A percentile compares a stretch with the other conserved stretches of the same genome.
phyloP scores from a whole-genome alignment of 2,329 filamentous ascomycete species.

The Emergomyces africanus region DNA sequence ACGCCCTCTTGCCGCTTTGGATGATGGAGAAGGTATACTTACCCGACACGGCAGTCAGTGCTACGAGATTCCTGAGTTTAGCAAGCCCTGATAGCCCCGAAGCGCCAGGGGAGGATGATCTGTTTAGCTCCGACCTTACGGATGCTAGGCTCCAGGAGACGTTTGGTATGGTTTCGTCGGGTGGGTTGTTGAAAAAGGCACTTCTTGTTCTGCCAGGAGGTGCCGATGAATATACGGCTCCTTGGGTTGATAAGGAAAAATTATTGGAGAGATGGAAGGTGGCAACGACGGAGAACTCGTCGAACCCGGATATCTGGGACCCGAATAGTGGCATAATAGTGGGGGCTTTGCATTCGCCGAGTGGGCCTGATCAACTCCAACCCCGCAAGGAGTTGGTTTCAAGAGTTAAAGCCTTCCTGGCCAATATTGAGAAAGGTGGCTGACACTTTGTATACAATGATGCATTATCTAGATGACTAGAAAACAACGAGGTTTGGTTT shows the following conservation, averaged over 20 bases:
- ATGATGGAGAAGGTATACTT: slow-evolving; percentile 22
- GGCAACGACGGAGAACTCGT: slow-evolving; percentile 23
- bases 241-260: slow-evolving; percentile 32
- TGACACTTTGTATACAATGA: background rate
- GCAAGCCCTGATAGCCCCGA: slow-evolving; percentile 39
- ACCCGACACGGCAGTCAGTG: slow-evolving; percentile 37
- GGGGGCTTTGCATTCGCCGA: slow-evolving; percentile 37
- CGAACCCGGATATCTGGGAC: slow-evolving; percentile 33
- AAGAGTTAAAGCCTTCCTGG: slow-evolving; percentile 24
- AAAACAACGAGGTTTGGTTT: background rate
- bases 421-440: slow-evolving; percentile 13
- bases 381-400: slow-evolving; percentile 22
- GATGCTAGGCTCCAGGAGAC: slow-evolving; percentile 44
- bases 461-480: background rate
- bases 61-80: slow-evolving; percentile 46
- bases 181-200: slow-evolving; percentile 26
- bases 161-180: slow-evolving; percentile 44
- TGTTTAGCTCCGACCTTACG: slow-evolving; percentile 69
- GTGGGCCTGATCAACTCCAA: slow-evolving; percentile 35
- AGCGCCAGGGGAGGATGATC: slow-evolving; percentile 63
- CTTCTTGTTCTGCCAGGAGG: slow-evolving; percentile 35
- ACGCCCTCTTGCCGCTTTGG: slow-evolving; percentile 22
- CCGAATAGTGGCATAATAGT: slow-evolving; percentile 35
- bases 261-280: slow-evolving; percentile 32
- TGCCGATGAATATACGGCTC: slow-evolving; percentile 33